Evolutionary conservation across 805 yeast genomes (phyloP).

Genomic region (Myxozyma nipponensis): DNA sequence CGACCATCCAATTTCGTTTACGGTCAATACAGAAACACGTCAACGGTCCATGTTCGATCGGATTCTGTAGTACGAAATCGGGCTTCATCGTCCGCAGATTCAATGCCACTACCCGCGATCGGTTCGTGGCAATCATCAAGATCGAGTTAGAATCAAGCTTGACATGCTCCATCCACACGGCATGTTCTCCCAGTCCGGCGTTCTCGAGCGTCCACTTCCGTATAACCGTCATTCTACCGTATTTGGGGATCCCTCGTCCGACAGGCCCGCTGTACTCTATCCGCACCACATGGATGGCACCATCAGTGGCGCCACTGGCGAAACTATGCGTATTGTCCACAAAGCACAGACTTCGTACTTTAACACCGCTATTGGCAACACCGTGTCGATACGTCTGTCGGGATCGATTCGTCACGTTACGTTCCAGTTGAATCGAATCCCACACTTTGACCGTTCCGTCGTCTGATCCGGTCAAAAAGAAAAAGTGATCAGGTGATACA

Average conservation of each 20-base stretch:
- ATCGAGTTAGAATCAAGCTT: constrained; percentile 42
- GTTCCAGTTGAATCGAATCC: constrained; percentile 66
- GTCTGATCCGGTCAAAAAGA: constrained; percentile 74
- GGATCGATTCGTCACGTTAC: constrained; percentile 45
- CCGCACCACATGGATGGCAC: constrained; percentile 31
- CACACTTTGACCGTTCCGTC: constrained; percentile 71
- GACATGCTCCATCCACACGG: constrained; percentile 45
- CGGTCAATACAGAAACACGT: constrained; percentile 56
- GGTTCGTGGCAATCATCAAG: constrained; percentile 52
- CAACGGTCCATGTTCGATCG: constrained; percentile 62
- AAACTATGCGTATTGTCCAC: constrained; percentile 34
- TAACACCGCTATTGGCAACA: constrained; percentile 8
- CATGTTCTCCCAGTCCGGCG: constrained; percentile 41
- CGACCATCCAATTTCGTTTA: constrained; percentile 56
- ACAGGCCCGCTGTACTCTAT: constrained; percentile 27
- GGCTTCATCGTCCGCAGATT: constrained; percentile 55
- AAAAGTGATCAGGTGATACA: constrained; percentile 58
- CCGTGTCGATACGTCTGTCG: constrained; percentile 31
- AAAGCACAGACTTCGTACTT: constrained; percentile 34
- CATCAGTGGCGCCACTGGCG: constrained; percentile 35
- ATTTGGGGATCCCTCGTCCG: constrained; percentile 23
- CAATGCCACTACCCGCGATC: constrained; percentile 48
- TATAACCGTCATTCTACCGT: constrained; percentile 35
- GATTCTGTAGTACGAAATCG: constrained; percentile 46
- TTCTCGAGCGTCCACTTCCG: constrained; percentile 41